A percentile compares a stretch with the other conserved stretches of the same genome.
Evolutionary conservation across 2,329 filamentous ascomycete species (phyloP).

Genomic region (Fusarium sulawesiense): DNA sequence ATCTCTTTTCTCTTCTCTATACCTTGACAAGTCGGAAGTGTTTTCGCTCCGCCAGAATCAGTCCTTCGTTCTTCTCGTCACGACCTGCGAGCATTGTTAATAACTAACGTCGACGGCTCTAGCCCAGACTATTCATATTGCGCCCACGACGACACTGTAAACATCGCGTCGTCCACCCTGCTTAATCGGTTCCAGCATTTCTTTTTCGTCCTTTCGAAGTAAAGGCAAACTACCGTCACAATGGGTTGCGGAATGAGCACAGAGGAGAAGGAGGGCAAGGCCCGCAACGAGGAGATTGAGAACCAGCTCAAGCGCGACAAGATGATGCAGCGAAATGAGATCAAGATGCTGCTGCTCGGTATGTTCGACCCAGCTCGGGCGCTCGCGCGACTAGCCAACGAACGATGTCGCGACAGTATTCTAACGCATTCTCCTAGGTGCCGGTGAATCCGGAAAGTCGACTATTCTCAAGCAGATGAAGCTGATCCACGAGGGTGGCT

Average conservation of each 20-base stretch:
- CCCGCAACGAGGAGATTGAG: constrained; percentile 99
- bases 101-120: constrained; percentile 30
- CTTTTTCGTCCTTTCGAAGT: constrained; percentile 29
- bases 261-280: constrained; percentile 99
- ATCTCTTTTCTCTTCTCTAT: constrained; percentile 40
- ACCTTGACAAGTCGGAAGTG: constrained; percentile 35
- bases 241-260: constrained; percentile 99
- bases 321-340: constrained; percentile 99
- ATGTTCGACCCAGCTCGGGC: constrained; percentile 44
- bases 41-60: constrained; percentile 28
- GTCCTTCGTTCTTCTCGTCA: constrained; percentile 35
- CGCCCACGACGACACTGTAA: constrained; percentile 33
- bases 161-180: constrained; percentile 36
- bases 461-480: constrained; percentile 99
- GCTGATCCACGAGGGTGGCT: constrained; percentile 98
- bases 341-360: constrained; percentile 99
- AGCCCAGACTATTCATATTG: constrained; percentile 23
- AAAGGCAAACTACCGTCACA: constrained; percentile 62
- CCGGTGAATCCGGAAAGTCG: constrained; percentile 94
- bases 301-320: constrained; percentile 99
- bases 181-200: constrained; percentile 21
- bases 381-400: neutral
- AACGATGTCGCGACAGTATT: constrained; percentile 2
- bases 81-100: constrained; percentile 36
- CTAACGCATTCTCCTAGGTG: constrained; percentile 68